Base-by-base conservation (phyloP, 805 yeast genomes). In the Sugiyamaella chiloensis region DNA sequence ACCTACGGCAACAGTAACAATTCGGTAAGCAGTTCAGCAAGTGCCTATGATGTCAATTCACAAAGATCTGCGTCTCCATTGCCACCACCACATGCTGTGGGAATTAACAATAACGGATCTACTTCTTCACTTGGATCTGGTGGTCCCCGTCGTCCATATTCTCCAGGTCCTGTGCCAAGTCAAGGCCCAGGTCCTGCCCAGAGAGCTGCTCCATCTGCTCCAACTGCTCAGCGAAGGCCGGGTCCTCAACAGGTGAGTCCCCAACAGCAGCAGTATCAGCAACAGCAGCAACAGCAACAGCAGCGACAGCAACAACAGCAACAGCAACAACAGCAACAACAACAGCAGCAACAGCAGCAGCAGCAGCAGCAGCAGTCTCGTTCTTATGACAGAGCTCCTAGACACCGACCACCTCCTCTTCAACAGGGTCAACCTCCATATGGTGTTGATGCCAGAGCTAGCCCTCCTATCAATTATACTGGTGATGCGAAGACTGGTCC, bases 191-290 rank as follows among this genome's bases (percentile, higher is more conserved):
- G 31, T 3, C 44, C 24, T 3, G 36, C 24, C 12, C 46, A 42
- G 19, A 16, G 46, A n/a, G 27, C 20, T 24, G 35, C 50, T 2
- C 50, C 44, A 9, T 32, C 46, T 24, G 27, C 45, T 21, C 54
- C 51, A 5, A 31, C 45, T 9, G 24, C 41, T 8, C 50, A 29
- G 14, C 48, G 24, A 24, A 34, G 35, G 11, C 44, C 34, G 6
- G 34, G 34, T 3, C 34, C 34, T 17, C 34, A 27, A n/a, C n/a
- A n/a, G n/a, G n/a, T n/a, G n/a, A n/a, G 39, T 19, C 20, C 31
- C 32, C 45, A 31, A 16, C 37, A 29, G 12, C 39, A 27, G 14
- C 44, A 40, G 20, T 37, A 37, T 17, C 39, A 34, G 29, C 45
- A 29, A 29, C 37, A 30, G 24, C 37, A 32, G 37, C 37, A n/a